Percentiles rank a stretch among this genome's conserved stretches.
phyloP scores from a whole-genome alignment of 129 eudicot species.

The Helianthus annuus region DNA sequence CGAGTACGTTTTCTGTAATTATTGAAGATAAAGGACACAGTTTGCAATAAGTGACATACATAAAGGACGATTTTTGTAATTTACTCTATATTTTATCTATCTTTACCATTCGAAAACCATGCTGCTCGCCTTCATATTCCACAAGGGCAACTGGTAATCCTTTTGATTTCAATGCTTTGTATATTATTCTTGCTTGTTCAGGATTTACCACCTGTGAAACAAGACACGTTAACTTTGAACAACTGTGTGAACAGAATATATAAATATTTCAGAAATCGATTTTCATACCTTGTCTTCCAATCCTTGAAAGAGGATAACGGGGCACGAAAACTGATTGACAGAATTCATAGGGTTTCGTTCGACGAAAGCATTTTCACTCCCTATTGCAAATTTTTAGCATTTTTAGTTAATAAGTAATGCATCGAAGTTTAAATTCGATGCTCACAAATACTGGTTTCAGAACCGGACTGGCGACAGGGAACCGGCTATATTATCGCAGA shows the following conservation, averaged over 20 bases:
- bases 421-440: not conserved
- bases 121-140: slow-evolving; percentile 55
- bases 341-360: slow-evolving; percentile 44
- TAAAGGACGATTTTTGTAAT: no score
- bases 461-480: no score
- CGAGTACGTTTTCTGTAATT: no score
- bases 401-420: not conserved
- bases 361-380: slow-evolving; percentile 31
- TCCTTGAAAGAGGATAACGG: slow-evolving; percentile 56
- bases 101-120: slow-evolving; percentile 49
- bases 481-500: no score
- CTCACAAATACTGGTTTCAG: not conserved
- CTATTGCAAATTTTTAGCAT: slow-evolving; percentile 26
- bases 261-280: slow-evolving; percentile 1
- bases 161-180: slow-evolving; percentile 47
- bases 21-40: no score
- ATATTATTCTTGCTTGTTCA: slow-evolving; percentile 48
- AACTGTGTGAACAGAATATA: not conserved
- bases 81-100: not conserved
- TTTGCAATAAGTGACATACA: no score
- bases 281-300: slow-evolving; percentile 48
- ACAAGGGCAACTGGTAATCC: slow-evolving; percentile 53
- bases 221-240: not conserved
- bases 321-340: slow-evolving; percentile 49
- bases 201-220: slow-evolving; percentile 44